A percentile compares a stretch with the other conserved stretches of the same genome.
Evolutionary conservation across 768 basidiomycete genomes (phyloP).

Genomic region (Mycena metata): DNA sequence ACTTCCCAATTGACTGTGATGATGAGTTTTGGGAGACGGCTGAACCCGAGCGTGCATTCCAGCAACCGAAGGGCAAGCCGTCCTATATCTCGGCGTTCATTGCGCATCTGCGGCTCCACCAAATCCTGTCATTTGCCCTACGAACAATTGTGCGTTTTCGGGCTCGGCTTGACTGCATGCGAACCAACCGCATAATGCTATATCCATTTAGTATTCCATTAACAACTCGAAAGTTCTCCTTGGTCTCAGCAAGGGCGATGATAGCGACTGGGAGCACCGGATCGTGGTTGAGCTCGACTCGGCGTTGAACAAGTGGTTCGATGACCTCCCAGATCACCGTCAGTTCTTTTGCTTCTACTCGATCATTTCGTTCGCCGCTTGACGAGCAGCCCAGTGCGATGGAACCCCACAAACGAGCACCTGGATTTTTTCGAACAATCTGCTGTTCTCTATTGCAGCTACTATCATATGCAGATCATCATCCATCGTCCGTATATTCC

Average conservation of each 20-base stretch:
- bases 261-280: slow-evolving; percentile 69
- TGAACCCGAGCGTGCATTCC: slow-evolving; percentile 69
- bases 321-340: slow-evolving; percentile 73
- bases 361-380: slow-evolving; percentile 63
- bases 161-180: neutral
- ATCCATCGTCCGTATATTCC: slow-evolving; percentile 88
- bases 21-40: slow-evolving; percentile 80
- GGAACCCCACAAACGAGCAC: slow-evolving; percentile 57
- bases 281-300: slow-evolving; percentile 82
- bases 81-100: slow-evolving; percentile 71
- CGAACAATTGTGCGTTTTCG: slow-evolving; percentile 64
- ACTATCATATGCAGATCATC: slow-evolving; percentile 72
- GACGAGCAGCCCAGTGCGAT: slow-evolving; percentile 47
- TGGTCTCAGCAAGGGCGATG: slow-evolving; percentile 56
- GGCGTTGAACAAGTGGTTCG: slow-evolving; percentile 83
- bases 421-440: slow-evolving; percentile 67
- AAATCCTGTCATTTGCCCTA: slow-evolving; percentile 72
- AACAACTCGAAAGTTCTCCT: slow-evolving; percentile 71
- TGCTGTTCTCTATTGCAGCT: slow-evolving; percentile 62
- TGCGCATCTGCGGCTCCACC: slow-evolving; percentile 66
- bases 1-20: slow-evolving; percentile 71
- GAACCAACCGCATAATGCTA: neutral
- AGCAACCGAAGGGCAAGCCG: slow-evolving; percentile 72
- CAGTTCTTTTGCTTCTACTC: slow-evolving; percentile 48
- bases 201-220: slow-evolving; percentile 72